Evolutionary conservation across 352 stramenopile genomes (phyloP), one percentile per base, ranked within the genome.

Genomic region (Poterioochromonas sp.): DNA sequence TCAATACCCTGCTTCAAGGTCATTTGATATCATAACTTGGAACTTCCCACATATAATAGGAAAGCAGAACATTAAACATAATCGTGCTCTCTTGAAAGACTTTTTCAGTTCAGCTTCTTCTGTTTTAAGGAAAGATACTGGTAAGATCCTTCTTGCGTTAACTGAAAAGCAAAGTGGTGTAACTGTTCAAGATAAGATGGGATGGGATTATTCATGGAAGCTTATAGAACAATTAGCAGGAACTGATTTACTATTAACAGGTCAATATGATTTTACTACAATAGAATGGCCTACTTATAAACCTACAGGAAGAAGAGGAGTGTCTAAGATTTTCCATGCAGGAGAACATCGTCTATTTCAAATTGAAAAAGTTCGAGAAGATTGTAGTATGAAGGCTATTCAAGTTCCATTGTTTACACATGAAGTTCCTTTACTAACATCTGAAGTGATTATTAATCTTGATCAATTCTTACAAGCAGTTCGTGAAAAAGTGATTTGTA

Each of bases 41-140:
- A 71, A 71, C 39, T 71, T 71, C 32, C 62, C 62, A 44, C 62
- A 71, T 29, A 47, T 71, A 22, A 20, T n/a, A 12, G 62, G 62
- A 8, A 71, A 71, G 26, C 62, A 71, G 26, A 71, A 71, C 32
- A 71, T 71, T n/a, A 12, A 29, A 12, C 8, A 71, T 2, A 71
- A 71, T 44, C 15, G 62, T 15, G 29, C 39, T 5, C 32, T 71
- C 2, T 29, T 71, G 32, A 47, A 22, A 8, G 15, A 22, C 20
- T 71, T 71, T 29, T 47, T 71, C 8, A 5, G 11, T n/a, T 35
- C 8, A 26, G 62, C 62, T 22, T 8, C 12, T 18, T 35, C 12
- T 5, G 58, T 35, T 29, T 12, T 68, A 35, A 40, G 5, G 26
- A 26, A 68, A n/a, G n/a, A n/a, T 26, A 39, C 5, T 26, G 58